Base-by-base conservation (phyloP, 2,329 filamentous ascomycete genomes). In the Drechslera avenae region DNA sequence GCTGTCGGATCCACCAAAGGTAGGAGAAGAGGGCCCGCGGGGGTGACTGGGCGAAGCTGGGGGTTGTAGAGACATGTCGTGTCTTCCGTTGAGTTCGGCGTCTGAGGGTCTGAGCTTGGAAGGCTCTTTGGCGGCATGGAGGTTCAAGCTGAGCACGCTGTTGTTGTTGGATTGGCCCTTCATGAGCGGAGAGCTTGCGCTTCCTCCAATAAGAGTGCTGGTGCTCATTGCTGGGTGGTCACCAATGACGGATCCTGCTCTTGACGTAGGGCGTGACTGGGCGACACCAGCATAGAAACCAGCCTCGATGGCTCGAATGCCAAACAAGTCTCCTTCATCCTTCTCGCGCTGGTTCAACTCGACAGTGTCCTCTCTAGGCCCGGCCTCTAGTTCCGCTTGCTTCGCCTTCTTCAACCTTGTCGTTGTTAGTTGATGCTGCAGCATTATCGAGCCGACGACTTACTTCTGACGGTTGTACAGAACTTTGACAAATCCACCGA, bases 241-340 rank as follows among this genome's bases (percentile, higher is more conserved):
- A 16, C 54, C 51, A 17, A 56, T 50, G 21, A 65, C 46, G 5
- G 71, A 74, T 54, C 63, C 64, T 13, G 70, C 64, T 62, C 68
- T 65, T 52, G 72, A 74, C 9, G 63, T 66, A 17, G 72, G 72
- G 35, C 71, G 69, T 18, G 73, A 75, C 44, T 75, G 73, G 19
- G 69, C 65, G 9, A 75, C 69, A 41, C 73, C 73, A 39, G 70
- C 73, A 41, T 65, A 74, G 59, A 72, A 75, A n/a, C 73, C 73
- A 31, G 73, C 72, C 58, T 75, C 73, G 28, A 75, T 71, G 48
- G 73, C 73, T n/a, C 73, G 70, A 35, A 75, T 61, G 39, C 72
- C 72, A 43, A 75, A 75, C 2, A 74, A 59, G 42, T 75, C 72
- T 13, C 72, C 72, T 46, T 74, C 69, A 52, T 74, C 72, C 59